Evolutionary conservation across 805 yeast genomes (phyloP).

Genomic region (Sugiyamaella marilandica): DNA sequence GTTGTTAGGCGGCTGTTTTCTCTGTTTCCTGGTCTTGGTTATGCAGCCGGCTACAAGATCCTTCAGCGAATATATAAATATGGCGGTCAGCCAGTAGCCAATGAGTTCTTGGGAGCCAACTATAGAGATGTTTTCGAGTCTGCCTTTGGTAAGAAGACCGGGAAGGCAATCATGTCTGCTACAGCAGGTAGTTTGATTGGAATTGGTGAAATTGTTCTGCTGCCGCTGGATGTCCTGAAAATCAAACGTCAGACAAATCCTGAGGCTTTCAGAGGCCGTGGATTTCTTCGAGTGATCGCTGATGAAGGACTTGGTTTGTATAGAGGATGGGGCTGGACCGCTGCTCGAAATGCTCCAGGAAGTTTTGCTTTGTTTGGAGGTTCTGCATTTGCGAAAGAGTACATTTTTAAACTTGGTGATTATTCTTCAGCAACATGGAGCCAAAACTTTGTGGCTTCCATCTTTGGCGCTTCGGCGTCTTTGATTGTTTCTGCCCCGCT

Average conservation of each 20-base stretch:
- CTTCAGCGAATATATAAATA: conserved; percentile 97
- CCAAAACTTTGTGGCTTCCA: conserved; percentile 92
- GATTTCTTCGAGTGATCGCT: conserved; percentile 73
- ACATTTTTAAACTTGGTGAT: conserved; percentile 78
- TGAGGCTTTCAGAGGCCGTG: conserved; percentile 98
- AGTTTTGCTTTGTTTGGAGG: conserved; percentile 97
- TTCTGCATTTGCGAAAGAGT: conserved; percentile 97
- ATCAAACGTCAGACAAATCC: conserved; percentile 99
- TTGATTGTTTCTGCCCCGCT: conserved; percentile 95
- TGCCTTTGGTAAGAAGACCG: conserved; percentile 86
- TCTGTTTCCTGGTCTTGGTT: conserved; percentile 95
- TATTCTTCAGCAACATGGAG: conserved; percentile 90
- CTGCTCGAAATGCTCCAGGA: conserved; percentile 99
- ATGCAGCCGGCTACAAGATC: conserved; percentile 95
- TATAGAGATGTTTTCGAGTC: conserved; percentile 66
- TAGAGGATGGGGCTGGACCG: conserved; percentile 99
- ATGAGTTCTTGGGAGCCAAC: conserved; percentile 79
- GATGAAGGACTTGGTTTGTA: conserved; percentile 94
- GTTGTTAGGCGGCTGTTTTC: conserved; percentile 69
- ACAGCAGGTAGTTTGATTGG: conserved; percentile 97
- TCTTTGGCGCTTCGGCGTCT: conserved; percentile 95
- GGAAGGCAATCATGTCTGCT: conserved; percentile 95
- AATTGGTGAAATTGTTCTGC: conserved; percentile 91
- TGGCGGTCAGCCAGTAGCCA: conserved; percentile 99
- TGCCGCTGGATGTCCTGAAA: conserved; percentile 94